Percentiles rank a stretch among this genome's conserved stretches.
Conservation (phyloP, 1,139 yeast species). For the Lodderomyces elongisporus region DNA sequence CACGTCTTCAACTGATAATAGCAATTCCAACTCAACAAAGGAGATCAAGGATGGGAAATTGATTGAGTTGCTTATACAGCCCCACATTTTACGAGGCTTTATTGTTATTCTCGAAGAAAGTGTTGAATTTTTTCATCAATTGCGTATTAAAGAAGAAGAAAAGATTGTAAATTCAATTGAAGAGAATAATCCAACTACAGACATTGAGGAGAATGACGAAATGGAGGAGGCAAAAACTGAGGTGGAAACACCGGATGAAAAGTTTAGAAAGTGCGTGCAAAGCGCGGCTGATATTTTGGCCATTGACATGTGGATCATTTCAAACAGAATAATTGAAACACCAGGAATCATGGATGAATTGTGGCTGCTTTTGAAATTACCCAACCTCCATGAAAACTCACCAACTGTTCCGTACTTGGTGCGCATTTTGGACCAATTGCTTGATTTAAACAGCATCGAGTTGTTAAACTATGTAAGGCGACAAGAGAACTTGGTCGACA, state of each 20-base stretch:
- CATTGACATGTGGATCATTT: conserved; percentile 41
- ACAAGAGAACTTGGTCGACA: conserved; percentile 49
- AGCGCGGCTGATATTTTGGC: conserved; percentile 41
- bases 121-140: conserved; percentile 35
- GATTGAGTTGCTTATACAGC: conserved; percentile 41
- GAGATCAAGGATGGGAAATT: conserved; percentile 39
- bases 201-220: conserved; percentile 13
- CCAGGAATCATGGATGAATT: conserved; percentile 37
- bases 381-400: conserved; percentile 33
- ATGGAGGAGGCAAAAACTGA: conserved; percentile 16
- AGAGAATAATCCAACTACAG: conserved; percentile 8
- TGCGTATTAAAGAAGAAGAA: conserved; percentile 22
- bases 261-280: conserved; percentile 37
- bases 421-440: conserved; percentile 41
- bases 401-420: conserved; percentile 39
- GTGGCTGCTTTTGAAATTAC: conserved; percentile 39
- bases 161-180: conserved; percentile 15
- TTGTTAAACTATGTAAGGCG: conserved; percentile 50
- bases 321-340: conserved; percentile 42
- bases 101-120: conserved; percentile 32
- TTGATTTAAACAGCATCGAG: conserved; percentile 45
- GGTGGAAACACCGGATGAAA: conserved; percentile 32
- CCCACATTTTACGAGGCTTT: conserved; percentile 41
- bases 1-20: conserved; percentile 28
- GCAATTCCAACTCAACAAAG: conserved; percentile 15